Evolutionary conservation across 768 basidiomycete species (phyloP), one percentile per base, ranked within the genome.

Genomic region (Megacollybia marginata): DNA sequence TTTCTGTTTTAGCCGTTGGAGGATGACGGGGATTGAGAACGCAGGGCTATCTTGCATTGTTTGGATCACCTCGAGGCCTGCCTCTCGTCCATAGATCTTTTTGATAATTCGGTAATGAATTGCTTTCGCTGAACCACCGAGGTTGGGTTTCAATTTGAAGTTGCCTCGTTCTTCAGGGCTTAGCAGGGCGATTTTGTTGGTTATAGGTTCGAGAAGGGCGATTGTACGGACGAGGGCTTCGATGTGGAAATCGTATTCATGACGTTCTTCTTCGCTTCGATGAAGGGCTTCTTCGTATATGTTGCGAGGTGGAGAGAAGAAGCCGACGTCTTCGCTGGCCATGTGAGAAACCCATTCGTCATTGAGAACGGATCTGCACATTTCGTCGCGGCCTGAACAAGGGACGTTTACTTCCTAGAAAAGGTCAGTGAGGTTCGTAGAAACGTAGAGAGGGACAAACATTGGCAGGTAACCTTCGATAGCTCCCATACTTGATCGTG

Each of bases 291-390:
- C 96, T 65, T 98, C 96, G 65, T 89, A 99, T 1, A 85, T 76
- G 66, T 98, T 99, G 76, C 95, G 96, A 69, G 88, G 87, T 63
- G 92, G 86, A 0, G 90, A 80, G 53, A 88, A 72, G 59, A 96
- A 96, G 1, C 89, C 92, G 1, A 92, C 83, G 55, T 95, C 94
- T 63, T 99, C 96, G 56, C 85, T 89, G 4, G 88, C 85, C 83
- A 92, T 95, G 62, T 97, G 94, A 5, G 94, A 93, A 15, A 98
- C 87, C 95, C 95, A 99, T 57, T 95, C 91, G 62, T 99, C 96
- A 61, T 99, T 99, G 47, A 99, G 71, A 5, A 99, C 96, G 7
- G 88, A 83, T 60, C 85, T 87, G 65, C 95, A 97, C 86, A 98
- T 94, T 18, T 92, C 89, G 59, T 98, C 96, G 13, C 96, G 87